Percentiles rank a stretch among this genome's conserved stretches.
These are phyloP conservation scores for Neonectria punicea DNA, from an alignment of 2,329 filamentous ascomycete species.

Conservation along the genomic window DNA sequence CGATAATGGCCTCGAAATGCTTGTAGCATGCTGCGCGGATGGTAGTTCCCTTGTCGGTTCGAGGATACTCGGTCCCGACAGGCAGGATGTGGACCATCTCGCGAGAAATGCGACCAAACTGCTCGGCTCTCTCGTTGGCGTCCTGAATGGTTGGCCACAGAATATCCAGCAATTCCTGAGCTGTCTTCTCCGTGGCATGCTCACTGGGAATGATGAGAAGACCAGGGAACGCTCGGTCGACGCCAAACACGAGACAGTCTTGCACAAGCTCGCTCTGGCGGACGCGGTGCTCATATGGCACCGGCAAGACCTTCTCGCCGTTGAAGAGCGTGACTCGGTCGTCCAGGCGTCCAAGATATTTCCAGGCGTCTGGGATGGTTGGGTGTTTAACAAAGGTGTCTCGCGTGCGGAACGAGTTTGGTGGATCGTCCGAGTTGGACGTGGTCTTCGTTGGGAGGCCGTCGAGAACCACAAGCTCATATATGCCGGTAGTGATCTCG, in stretches of 20 bases:
- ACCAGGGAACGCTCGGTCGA: constrained; percentile 61
- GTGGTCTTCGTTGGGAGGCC: constrained; percentile 50
- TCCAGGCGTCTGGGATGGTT: constrained; percentile 54
- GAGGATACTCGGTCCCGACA: constrained; percentile 55
- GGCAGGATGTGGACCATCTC: constrained; percentile 64
- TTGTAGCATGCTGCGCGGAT: constrained; percentile 61
- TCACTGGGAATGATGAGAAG: constrained; percentile 62
- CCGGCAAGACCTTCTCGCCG: constrained; percentile 58
- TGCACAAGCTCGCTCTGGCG: constrained; percentile 60
- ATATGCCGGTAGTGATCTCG: constrained; percentile 44
- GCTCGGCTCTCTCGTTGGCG: constrained; percentile 60
- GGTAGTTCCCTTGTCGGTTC: constrained; percentile 63
- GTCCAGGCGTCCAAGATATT: constrained; percentile 56
- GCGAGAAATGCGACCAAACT: constrained; percentile 62
- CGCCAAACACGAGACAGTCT: constrained; percentile 67
- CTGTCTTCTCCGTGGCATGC: constrained; percentile 50
- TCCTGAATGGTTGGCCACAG: constrained; percentile 60
- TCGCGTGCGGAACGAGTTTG: constrained; percentile 54
- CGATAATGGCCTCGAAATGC: constrained; percentile 55
- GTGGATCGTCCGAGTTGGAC: constrained; percentile 51
- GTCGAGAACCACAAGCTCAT: constrained; percentile 49
- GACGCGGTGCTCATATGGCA: constrained; percentile 62
- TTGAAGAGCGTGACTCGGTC: constrained; percentile 56
- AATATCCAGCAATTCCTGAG: constrained; percentile 56
- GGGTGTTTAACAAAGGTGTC: constrained; percentile 56